Evolutionary conservation across 2,329 filamentous ascomycete genomes (phyloP).

Genomic region (Scleromitrula shiraiana): DNA sequence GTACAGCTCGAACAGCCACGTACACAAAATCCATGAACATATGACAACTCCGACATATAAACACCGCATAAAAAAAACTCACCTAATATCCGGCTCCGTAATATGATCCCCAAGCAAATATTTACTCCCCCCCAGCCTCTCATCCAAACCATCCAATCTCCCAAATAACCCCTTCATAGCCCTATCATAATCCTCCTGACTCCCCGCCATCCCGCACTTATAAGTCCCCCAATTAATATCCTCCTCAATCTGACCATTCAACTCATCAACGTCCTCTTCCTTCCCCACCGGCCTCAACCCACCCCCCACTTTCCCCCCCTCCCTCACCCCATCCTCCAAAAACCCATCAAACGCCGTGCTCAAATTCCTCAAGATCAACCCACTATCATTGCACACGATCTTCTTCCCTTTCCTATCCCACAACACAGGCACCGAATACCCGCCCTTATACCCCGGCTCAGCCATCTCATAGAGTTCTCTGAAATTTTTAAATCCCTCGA

Average conservation of each 20-base stretch:
- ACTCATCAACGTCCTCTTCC: conserved; percentile 19
- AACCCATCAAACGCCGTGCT: conserved; percentile 42
- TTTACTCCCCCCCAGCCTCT: conserved; percentile 42
- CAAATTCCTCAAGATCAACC: conserved; percentile 74
- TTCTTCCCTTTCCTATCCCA: conserved; percentile 46
- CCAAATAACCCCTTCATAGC: conserved; percentile 63
- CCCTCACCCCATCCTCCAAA: conserved; percentile 2
- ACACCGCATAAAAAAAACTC: not conserved
- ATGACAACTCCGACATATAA: too few species aligned
- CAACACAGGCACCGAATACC: conserved; percentile 60
- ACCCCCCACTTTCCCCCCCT: not conserved
- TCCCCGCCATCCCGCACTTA: conserved; percentile 73
- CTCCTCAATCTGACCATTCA: conserved; percentile 73
- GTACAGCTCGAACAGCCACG: too few species aligned
- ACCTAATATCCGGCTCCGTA: conserved; percentile 57
- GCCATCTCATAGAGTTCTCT: conserved; percentile 58
- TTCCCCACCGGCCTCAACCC: conserved; percentile 9
- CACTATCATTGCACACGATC: conserved; percentile 72
- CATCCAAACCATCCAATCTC: conserved; percentile 67
- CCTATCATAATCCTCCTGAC: conserved; percentile 71
- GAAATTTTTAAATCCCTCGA: conserved; percentile 45
- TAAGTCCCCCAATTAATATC: conserved; percentile 61
- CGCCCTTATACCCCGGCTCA: conserved; percentile 53
- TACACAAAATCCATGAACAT: too few species aligned
- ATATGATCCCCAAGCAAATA: conserved; percentile 57